A percentile compares a stretch with the other conserved stretches of the same genome.
Conservation (phyloP, 192 early-diverging fungal genomes). For the Coemansia sp. region DNA sequence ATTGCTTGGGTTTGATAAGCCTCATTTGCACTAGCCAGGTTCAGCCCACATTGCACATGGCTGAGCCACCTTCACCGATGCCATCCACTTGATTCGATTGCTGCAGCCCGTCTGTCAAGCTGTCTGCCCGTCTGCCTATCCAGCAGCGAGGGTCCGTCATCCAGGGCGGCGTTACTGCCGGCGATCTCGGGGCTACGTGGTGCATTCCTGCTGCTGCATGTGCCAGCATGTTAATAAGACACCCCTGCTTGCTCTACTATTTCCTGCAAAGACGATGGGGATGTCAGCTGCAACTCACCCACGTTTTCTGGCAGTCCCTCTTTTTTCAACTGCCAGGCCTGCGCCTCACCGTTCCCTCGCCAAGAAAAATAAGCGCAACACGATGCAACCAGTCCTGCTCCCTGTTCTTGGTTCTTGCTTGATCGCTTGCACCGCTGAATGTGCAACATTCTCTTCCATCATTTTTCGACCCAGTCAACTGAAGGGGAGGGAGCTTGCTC, state of each 20-base stretch:
- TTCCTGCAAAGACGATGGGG: neutral
- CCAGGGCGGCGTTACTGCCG: neutral
- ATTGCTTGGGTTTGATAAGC: neutral
- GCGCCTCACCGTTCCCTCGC: slow-evolving; percentile 7
- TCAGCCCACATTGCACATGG: neutral
- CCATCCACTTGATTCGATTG: neutral
- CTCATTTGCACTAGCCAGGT: neutral
- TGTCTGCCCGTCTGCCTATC: neutral
- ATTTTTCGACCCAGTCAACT: neutral
- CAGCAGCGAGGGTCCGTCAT: neutral
- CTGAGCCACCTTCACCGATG: neutral
- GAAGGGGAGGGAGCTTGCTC: neutral
- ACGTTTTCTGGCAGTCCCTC: slow-evolving; percentile 7
- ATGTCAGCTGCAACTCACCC: slow-evolving; percentile 1
- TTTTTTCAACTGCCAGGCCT: neutral
- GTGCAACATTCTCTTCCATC: neutral
- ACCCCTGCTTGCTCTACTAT: neutral
- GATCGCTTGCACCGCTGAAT: neutral
- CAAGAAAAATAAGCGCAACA: neutral
- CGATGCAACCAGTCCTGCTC: neutral
- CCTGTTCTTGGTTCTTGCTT: neutral
- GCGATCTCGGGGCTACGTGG: neutral
- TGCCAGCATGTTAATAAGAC: neutral
- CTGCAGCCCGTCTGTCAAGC: neutral
- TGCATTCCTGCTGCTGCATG: neutral